Evolutionary conservation across 371 early-diverging fungal species (phyloP), one percentile per base, ranked within the genome.

Genomic region (Blakeslea trispora): DNA sequence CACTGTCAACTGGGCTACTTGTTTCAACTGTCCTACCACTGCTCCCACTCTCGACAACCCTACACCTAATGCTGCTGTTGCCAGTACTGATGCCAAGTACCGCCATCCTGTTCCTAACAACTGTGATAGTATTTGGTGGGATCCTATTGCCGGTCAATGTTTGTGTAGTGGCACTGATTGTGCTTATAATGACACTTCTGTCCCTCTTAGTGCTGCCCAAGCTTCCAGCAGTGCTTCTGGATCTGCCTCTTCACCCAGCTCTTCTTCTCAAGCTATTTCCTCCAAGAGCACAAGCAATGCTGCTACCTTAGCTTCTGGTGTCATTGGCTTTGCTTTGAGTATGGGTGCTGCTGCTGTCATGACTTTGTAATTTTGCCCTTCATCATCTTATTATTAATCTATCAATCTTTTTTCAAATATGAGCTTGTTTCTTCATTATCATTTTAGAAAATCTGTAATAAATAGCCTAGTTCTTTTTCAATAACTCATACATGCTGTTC

Each of bases 81-180:
- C 74, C 13, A 57, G 60, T 9, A 76, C 69, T 21, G 69, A 69
- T 32, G 57, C 79, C 23, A 69, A 62, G 0, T 68, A 64, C 61
- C 82, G 89, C 40, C 77, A 76, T 28, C 68, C 79, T 15, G 73
- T 90, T 7, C 85, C 88, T 46, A 72, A 74, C 42, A 84, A 69
- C 54, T 90, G 90, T 61, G 88, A 86, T 45, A 82, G 82, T 57
- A 68, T 86, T 41, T 88, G 85, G 84, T 90, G 88, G 88, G 88
- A 90, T 49, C 89, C 90, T 50, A 71, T 81, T 59, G 79, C 71
- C 41, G 78, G 82, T 31, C 75, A 70, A 39, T 85, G 85, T 47
- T 58, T 79, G 40, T 83, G 86, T 55, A 73, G 75, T 14, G 72
- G 52, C 43, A 62, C 72, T 15, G 59, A 63, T 40, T 82, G 82